These are phyloP conservation scores for Thozetella sp. DNA, from an alignment of 495 filamentous ascomycete species.

Conservation along the genomic window DNA sequence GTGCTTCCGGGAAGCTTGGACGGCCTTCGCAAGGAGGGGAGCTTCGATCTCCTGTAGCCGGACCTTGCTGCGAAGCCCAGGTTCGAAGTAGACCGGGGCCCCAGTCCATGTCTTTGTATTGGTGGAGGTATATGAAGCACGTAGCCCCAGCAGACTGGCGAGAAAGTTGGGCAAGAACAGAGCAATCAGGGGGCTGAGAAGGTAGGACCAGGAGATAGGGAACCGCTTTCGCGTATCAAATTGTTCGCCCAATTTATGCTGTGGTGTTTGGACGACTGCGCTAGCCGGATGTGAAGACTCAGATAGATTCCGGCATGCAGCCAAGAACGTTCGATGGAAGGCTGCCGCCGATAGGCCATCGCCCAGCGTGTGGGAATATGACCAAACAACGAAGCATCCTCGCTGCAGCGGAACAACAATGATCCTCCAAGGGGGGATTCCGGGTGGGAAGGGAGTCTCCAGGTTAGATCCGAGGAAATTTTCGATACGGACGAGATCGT, in stretches of 20 bases:
- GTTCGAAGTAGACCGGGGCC: conserved; percentile 4
- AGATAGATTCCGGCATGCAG: not conserved
- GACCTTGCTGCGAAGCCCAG: not conserved
- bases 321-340: conserved; percentile 13
- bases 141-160: conserved; percentile 2
- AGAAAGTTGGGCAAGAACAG: conserved; percentile 8
- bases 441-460: conserved; percentile 7
- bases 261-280: no score
- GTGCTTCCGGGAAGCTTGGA: not conserved
- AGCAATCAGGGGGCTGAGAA: conserved; percentile 9
- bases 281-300: no score
- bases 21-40: not conserved
- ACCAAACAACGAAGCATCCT: conserved; percentile 9
- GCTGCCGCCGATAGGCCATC: conserved; percentile 11
- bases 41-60: conserved; percentile 6
- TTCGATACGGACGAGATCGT: not conserved
- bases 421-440: conserved; percentile 13
- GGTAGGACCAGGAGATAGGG: conserved; percentile 13
- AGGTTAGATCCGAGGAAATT: conserved; percentile 2
- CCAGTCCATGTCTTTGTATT: conserved; percentile 12
- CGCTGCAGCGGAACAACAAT: conserved; percentile 3
- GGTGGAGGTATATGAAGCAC: not conserved
- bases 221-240: conserved; percentile 12
- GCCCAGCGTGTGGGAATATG: conserved; percentile 12
- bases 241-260: no score